phyloP scores from a whole-genome alignment of 768 basidiomycete genomes.

The Kwoniella europaea region DNA sequence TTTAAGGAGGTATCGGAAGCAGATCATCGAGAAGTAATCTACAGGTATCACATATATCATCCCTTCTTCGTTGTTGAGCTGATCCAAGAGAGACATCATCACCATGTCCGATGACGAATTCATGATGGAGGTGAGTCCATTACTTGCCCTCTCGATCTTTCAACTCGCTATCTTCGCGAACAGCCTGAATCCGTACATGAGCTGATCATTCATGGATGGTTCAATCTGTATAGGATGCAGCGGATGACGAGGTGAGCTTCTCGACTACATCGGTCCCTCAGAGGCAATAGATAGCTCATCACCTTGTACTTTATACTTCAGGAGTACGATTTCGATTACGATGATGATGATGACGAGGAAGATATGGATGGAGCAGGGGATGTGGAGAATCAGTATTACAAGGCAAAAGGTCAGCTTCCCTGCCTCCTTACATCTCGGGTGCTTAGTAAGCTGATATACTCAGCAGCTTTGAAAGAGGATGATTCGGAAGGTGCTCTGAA shows the following conservation, averaged over 20 bases:
- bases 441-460: slow-evolving; percentile 2
- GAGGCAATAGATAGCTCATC: background rate
- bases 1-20: no score
- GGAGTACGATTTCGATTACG: slow-evolving; percentile 97
- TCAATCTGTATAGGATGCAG: slow-evolving; percentile 49
- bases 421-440: no score
- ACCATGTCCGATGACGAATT: slow-evolving; percentile 60
- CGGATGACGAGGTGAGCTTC: slow-evolving; percentile 56
- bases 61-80: background rate
- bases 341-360: slow-evolving; percentile 71
- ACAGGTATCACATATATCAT: no score
- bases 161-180: no score
- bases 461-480: slow-evolving; percentile 89
- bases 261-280: background rate
- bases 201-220: background rate
- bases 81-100: background rate
- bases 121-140: slow-evolving; percentile 57
- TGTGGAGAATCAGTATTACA: slow-evolving; percentile 98
- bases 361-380: slow-evolving; percentile 75
- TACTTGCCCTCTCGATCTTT: background rate
- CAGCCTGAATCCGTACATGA: background rate
- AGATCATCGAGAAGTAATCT: no score
- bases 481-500: slow-evolving; percentile 87
- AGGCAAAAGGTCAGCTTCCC: slow-evolving; percentile 79
- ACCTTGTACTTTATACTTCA: slow-evolving; percentile 47